Base-by-base conservation (phyloP, 1,139 yeast genomes). In the Suhomyces maxii region DNA sequence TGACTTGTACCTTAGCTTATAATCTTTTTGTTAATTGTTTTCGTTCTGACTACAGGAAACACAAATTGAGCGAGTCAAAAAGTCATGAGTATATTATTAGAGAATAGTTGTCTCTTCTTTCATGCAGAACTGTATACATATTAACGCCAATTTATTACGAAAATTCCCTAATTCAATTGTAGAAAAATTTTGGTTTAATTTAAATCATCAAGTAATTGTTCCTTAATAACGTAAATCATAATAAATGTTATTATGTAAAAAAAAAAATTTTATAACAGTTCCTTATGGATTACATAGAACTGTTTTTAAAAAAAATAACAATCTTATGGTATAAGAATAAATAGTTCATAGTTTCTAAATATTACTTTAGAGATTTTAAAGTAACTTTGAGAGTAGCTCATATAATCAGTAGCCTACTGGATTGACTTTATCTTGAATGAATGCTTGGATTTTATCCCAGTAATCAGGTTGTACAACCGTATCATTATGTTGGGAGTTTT, bases 401-500 rank as follows among this genome's bases (percentile, higher is more conserved):
- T 18, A 18, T 18, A 18, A 18, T 18, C 23, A 70, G 48, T 66
- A 64, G 1, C 76, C 77, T 3, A 69, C 68, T 2, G 78, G 77
- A 48, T 69, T 69, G 6, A 73, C 72, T 44, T 71, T 65, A 12
- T 64, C 57, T 50, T 65, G 65, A 30, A 84, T 70, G 59, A 89
- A 90, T 34, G 73, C 72, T 44, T 74, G 77, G 41, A 90, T 71
- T 37, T 70, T 71, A 8, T 79, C 82, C 96, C 96, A 90, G 64
- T 90, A 90, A 8, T 78, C 79, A 1, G 80, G 82, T 59, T 85
- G 90, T 8, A 79, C 59, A 33, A 87, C 82, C 0, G 97, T 89
- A 59, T 89, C 95, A 61, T 90, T 90, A 61, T 90, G 97, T 47
- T 71, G 73, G 3, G 90, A 85, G 34, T 78, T 67, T 12, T 79